phyloP scores from a whole-genome alignment of 257 asterid genomes.

The Gentiana straminea region DNA sequence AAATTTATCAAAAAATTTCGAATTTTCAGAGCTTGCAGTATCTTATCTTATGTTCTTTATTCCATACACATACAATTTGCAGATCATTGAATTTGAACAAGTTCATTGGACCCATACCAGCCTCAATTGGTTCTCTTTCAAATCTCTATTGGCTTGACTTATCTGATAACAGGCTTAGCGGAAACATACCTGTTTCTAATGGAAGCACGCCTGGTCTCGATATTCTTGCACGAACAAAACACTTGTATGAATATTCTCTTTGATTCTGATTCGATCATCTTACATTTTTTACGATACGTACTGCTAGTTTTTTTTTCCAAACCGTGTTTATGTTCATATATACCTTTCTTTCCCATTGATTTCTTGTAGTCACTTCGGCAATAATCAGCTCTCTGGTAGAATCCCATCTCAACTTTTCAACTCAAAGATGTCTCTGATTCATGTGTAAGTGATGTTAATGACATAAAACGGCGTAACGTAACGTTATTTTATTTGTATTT shows the following conservation, averaged over 20 bases:
- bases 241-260: slow-evolving; percentile 39
- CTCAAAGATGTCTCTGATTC: slow-evolving; percentile 52
- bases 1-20: too few relatives aligned
- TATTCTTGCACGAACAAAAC: slow-evolving; percentile 54
- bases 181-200: slow-evolving; percentile 67
- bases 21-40: too few relatives aligned
- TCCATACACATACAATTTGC: slow-evolving; percentile 3
- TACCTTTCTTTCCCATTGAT: neutral
- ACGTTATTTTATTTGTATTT: too few relatives aligned
- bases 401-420: slow-evolving; percentile 59
- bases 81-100: slow-evolving; percentile 71
- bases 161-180: slow-evolving; percentile 73
- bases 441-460: slow-evolving; percentile 48
- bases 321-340: neutral
- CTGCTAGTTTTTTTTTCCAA: neutral
- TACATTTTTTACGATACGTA: too few relatives aligned
- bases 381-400: slow-evolving; percentile 58
- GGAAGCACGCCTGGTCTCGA: slow-evolving; percentile 77
- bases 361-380: slow-evolving; percentile 73
- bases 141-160: slow-evolving; percentile 72
- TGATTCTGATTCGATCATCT: neutral
- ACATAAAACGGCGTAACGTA: too few relatives aligned
- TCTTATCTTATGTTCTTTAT: neutral
- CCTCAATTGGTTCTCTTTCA: slow-evolving; percentile 45
- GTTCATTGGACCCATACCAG: slow-evolving; percentile 65